These are phyloP conservation scores for Cyclotella kingstonii DNA, from an alignment of 108 stramenopile species.

Conservation along the genomic window DNA sequence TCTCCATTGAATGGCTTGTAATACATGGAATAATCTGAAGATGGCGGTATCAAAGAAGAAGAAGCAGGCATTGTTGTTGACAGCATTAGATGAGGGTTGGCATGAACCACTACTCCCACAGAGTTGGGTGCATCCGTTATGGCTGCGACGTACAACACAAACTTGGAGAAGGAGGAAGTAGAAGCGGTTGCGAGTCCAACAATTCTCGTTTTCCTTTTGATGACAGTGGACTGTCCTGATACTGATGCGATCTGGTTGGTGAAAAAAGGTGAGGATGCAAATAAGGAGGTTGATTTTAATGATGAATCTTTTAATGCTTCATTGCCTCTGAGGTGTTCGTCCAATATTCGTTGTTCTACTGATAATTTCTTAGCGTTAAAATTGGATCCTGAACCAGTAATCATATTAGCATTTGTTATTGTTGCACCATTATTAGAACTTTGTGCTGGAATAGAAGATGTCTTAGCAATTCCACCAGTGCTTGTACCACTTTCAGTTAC, in stretches of 20 bases:
- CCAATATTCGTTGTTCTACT: constrained; percentile 35
- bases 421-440: not conserved
- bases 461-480: not conserved
- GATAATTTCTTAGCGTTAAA: constrained; percentile 1
- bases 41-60: constrained; percentile 1
- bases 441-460: not conserved
- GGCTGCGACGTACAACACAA: constrained; percentile 33
- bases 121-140: constrained; percentile 34
- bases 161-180: constrained; percentile 11
- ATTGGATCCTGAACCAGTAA: constrained; percentile 18
- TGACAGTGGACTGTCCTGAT: not conserved
- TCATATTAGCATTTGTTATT: not conserved
- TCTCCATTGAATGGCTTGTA: constrained; percentile 38
- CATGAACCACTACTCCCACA: constrained; percentile 37
- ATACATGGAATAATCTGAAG: constrained; percentile 13
- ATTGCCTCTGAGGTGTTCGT: constrained; percentile 37
- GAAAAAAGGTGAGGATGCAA: constrained; percentile 39
- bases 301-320: not conserved
- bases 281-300: constrained; percentile 11
- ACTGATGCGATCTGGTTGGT: not conserved
- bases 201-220: constrained; percentile 12
- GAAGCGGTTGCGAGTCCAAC: constrained; percentile 30
- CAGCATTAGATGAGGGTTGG: constrained; percentile 44
- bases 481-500: not conserved
- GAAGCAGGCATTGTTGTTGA: constrained; percentile 42